Conservation (phyloP, 208 protist species). For the Trypanosoma lewisi region DNA sequence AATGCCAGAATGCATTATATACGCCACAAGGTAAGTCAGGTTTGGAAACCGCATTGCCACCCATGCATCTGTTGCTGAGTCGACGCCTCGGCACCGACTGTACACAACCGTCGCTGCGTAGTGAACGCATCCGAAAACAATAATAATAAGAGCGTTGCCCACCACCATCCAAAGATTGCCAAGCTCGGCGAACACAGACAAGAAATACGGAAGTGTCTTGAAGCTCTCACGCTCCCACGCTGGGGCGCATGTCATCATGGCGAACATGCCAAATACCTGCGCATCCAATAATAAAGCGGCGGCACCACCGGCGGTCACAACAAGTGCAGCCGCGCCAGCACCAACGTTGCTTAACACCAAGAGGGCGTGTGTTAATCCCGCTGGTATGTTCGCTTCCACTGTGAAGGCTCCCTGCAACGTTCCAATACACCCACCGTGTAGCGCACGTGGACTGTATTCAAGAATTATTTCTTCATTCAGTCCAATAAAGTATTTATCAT, state of each 20-base stretch:
- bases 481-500: conserved; percentile 8
- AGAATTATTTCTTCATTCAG: conserved; percentile 8
- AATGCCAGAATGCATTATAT: too few species aligned
- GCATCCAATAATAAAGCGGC: too few species aligned
- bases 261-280: too few species aligned
- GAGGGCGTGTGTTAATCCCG: background rate
- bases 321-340: background rate
- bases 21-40: too few species aligned
- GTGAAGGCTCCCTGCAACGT: background rate
- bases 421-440: conserved; percentile 8
- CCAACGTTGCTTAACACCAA: background rate
- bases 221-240: conserved; percentile 3
- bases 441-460: background rate
- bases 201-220: conserved; percentile 8
- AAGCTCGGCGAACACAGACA: conserved; percentile 11
- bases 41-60: too few species aligned
- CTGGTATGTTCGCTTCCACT: background rate
- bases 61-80: too few species aligned
- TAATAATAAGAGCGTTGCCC: too few species aligned
- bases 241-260: too few species aligned
- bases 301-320: background rate
- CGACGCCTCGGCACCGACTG: too few species aligned
- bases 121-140: too few species aligned
- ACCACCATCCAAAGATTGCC: too few species aligned
- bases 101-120: too few species aligned